phyloP scores from a whole-genome alignment of 169 alveolate genomes.

The Plasmodium berghei region DNA sequence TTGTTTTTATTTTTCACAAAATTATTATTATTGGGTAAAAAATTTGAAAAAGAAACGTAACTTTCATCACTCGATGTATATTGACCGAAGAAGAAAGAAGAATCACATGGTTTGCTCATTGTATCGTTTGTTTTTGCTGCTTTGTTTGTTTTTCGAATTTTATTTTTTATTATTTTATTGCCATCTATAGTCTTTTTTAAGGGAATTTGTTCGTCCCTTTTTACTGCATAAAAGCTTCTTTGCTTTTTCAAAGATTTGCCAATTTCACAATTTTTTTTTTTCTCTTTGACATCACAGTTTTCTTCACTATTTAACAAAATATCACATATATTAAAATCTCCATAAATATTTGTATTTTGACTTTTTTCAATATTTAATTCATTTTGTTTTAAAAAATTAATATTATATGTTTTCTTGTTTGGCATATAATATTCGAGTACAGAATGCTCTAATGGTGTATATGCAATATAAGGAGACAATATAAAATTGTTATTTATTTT shows the following conservation, averaged over 20 bases:
- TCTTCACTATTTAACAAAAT: background rate
- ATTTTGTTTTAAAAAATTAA: background rate
- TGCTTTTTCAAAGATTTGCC: background rate
- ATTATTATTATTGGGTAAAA: constrained; percentile 19
- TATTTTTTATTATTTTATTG: background rate
- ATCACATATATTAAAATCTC: background rate
- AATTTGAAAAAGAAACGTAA: constrained; percentile 34
- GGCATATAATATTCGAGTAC: constrained; percentile 32
- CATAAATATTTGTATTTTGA: background rate
- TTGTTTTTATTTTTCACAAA: background rate
- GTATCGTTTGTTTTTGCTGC: too few relatives aligned
- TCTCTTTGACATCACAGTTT: background rate
- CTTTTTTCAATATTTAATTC: background rate
- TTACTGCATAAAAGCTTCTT: background rate
- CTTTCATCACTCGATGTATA: constrained; percentile 33
- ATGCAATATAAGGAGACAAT: constrained; percentile 19
- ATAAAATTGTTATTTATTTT: background rate
- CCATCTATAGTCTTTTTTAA: background rate
- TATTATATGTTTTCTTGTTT: background rate
- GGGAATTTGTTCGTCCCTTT: background rate
- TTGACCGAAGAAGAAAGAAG: background rate
- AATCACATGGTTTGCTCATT: background rate
- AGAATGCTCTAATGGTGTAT: background rate
- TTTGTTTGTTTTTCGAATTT: background rate
- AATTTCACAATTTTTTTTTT: background rate